Evolutionary conservation across 1,284 basidiomycete species (phyloP).

Genomic region (Cryptococcus sp.): DNA sequence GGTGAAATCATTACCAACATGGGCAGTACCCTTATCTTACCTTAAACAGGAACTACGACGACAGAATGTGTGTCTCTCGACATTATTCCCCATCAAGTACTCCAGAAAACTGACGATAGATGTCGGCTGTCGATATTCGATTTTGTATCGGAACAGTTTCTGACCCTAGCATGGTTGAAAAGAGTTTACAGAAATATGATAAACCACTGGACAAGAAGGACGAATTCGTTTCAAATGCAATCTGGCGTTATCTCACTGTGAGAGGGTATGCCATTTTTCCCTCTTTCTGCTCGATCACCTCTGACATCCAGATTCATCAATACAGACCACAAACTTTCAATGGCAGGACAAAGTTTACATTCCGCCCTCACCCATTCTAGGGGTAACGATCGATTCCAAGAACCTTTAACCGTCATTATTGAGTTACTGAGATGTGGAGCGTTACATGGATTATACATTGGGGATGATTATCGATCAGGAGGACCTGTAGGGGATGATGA

Average conservation of each 20-base stretch:
- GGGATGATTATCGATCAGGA: conserved; percentile 73
- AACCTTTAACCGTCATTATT: conserved; percentile 86
- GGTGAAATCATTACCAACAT: conserved; percentile 81
- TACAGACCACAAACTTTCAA: conserved; percentile 76
- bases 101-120: conserved; percentile 54
- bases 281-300: neutral
- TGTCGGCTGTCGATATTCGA: conserved; percentile 94
- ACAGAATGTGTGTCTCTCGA: conserved; percentile 73
- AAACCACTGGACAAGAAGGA: conserved; percentile 89
- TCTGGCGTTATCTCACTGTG: conserved; percentile 96
- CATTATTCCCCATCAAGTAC: neutral
- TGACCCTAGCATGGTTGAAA: conserved; percentile 64
- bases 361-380: conserved; percentile 69
- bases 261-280: conserved; percentile 61
- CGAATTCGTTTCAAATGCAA: conserved; percentile 94
- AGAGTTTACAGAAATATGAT: conserved; percentile 31
- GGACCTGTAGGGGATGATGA: conserved; percentile 88
- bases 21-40: conserved; percentile 81
- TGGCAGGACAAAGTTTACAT: conserved; percentile 85
- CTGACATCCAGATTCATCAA: conserved; percentile 64
- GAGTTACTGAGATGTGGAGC: conserved; percentile 91
- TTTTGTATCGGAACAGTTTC: conserved; percentile 88
- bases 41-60: conserved; percentile 92
- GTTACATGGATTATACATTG: conserved; percentile 84
- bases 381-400: conserved; percentile 97